Evolutionary conservation across 2,329 filamentous ascomycete species (phyloP), one percentile per base, ranked within the genome.

Genomic region (Fusarium torreyae): DNA sequence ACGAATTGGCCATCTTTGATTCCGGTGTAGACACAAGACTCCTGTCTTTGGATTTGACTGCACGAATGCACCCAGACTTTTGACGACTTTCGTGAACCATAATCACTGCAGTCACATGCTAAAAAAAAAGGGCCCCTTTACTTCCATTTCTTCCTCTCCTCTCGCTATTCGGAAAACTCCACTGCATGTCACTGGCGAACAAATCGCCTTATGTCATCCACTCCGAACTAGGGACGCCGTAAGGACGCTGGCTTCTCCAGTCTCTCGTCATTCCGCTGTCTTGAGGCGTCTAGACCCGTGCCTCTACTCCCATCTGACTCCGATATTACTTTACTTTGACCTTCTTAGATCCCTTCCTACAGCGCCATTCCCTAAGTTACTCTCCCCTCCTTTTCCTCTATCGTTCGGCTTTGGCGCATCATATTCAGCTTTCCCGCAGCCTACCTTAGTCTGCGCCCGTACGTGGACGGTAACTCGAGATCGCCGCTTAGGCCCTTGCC

Each of bases 191-290:
- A 59, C 57, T 53, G 45, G 56, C 46, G 17, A 58, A 50, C 48
- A 53, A 46, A 57, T 46, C 57, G 45, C 51, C 72, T 74, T 74
- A 73, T 74, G 72, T 74, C 71, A 74, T 74, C 71, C 69, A 44
- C 57, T 60, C 49, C 43, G 58, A 53, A 26, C 51, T 45, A 46
- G 46, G 49, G 49, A 57, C 67, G 48, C 57, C 45, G 42, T 53
- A 46, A 50, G 46, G 62, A 48, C 62, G 60, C 48, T 60, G 44
- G 51, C 44, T 68, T 70, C 63, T 53, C 62, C 31, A 57, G 67
- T 72, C 61, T 73, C 71, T 73, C 63, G 64, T 71, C 69, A 71
- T 70, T 61, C 63, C 55, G 53, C 55, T 70, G 53, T 53, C 24
- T 68, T 43, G 63, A 68, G 63, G 63, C 54, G 58, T 26, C 36